These are phyloP conservation scores for Venturia effusa DNA, from an alignment of 2,329 filamentous ascomycete genomes.

Conservation along the genomic window DNA sequence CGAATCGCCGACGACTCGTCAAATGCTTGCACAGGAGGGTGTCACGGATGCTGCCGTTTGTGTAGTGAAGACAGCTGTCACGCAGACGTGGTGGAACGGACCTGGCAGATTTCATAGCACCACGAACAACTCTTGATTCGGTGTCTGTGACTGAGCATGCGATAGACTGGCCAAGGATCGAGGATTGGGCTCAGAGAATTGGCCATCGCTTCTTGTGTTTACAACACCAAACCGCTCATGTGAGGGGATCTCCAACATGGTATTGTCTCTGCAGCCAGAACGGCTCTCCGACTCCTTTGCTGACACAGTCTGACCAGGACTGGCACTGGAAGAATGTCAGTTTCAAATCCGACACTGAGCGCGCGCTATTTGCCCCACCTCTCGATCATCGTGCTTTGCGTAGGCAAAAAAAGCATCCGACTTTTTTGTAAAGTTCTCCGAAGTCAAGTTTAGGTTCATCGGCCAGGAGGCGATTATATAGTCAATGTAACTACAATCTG, in stretches of 20 bases:
- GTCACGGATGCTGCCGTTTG: neutral
- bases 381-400: neutral
- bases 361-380: neutral
- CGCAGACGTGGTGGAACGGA: no score
- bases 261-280: constrained; percentile 6
- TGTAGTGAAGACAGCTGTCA: no score
- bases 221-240: neutral
- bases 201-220: neutral
- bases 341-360: neutral
- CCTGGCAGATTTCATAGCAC: no score
- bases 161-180: neutral
- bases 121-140: no score
- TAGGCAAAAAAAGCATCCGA: neutral
- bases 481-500: neutral
- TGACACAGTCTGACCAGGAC: neutral
- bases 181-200: neutral
- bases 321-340: neutral
- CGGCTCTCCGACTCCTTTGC: neutral
- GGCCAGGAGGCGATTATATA: neutral
- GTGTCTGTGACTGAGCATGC: no score
- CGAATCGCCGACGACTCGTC: neutral
- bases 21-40: neutral
- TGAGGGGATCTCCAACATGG: neutral
- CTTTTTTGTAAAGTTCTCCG: constrained; percentile 1
- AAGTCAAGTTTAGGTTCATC: neutral